Evolutionary conservation across 2,329 filamentous ascomycete species (phyloP).

Genomic region (Simplicillium aogashimaense): DNA sequence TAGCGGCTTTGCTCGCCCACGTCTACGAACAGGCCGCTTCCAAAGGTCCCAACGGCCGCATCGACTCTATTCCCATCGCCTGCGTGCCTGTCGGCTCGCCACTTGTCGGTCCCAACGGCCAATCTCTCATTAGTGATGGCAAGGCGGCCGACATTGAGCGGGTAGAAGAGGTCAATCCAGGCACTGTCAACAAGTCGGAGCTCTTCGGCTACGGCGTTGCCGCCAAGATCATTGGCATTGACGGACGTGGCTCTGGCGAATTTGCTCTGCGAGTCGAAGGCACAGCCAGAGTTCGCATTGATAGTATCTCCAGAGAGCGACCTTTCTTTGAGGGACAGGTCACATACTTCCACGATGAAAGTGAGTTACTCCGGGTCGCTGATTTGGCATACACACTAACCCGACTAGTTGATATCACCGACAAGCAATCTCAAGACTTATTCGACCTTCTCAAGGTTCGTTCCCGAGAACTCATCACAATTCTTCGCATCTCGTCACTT

Average conservation of each 20-base stretch:
- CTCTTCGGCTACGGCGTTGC: constrained; percentile 77
- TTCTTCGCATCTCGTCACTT: constrained; percentile 78
- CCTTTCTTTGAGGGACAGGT: constrained; percentile 84
- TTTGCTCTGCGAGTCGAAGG: constrained; percentile 84
- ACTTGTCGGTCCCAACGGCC: constrained; percentile 62
- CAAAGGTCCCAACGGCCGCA: constrained; percentile 52
- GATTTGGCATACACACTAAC: not conserved
- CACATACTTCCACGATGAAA: constrained; percentile 57
- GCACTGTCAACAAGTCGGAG: constrained; percentile 56
- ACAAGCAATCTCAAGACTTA: constrained; percentile 55
- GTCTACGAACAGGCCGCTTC: constrained; percentile 69
- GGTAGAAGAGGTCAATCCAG: constrained; percentile 42
- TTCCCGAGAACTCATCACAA: constrained; percentile 75
- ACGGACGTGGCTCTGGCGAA: constrained; percentile 65
- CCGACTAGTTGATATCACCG: constrained; percentile 22
- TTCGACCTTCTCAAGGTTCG: constrained; percentile 77
- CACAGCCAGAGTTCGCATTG: constrained; percentile 63
- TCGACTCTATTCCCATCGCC: constrained; percentile 65
- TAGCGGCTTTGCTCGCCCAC: constrained; percentile 76
- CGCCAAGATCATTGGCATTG: constrained; percentile 68
- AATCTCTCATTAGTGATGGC: constrained; percentile 61
- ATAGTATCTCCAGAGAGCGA: constrained; percentile 55
- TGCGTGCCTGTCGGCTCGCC: constrained; percentile 80
- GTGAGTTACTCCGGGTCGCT: constrained; percentile 28
- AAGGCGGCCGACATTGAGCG: constrained; percentile 35